phyloP scores from a whole-genome alignment of 2,329 filamentous ascomycete genomes.

The Raffaelea deltoideospora region DNA sequence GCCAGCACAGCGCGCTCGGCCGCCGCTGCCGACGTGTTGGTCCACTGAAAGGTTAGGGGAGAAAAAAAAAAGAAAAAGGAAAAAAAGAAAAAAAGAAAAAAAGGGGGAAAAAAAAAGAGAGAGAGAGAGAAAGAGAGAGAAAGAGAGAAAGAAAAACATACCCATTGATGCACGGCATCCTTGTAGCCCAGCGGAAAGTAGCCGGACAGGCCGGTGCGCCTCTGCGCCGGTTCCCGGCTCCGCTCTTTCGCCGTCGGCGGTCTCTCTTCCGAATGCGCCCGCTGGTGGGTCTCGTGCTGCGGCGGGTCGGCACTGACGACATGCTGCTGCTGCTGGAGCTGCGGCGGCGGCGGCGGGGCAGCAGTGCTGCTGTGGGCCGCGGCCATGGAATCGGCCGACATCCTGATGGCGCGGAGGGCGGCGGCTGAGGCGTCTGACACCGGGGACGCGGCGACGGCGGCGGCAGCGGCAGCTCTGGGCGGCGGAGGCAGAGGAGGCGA shows the following conservation, averaged over 20 bases:
- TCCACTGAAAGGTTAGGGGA: constrained; percentile 54
- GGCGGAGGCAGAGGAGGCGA: constrained; percentile 1
- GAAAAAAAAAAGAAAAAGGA: too few relatives aligned
- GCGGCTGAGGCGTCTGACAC: constrained; percentile 1
- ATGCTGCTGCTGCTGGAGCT: constrained; percentile 1
- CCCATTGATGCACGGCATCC: constrained; percentile 85
- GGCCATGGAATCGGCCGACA: constrained; percentile 6
- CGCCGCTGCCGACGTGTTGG: constrained; percentile 60
- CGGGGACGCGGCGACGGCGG: neutral
- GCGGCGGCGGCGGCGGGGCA: constrained; percentile 6
- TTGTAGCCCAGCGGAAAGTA: constrained; percentile 85
- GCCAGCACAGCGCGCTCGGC: constrained; percentile 83
- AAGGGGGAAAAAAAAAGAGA: too few relatives aligned
- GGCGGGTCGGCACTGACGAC: neutral
- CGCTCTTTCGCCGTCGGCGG: constrained; percentile 3
- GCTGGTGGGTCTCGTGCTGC: neutral
- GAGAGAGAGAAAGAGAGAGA: constrained; percentile 2
- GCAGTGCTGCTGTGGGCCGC: neutral
- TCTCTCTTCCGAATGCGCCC: constrained; percentile 5
- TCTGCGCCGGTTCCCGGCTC: constrained; percentile 4
- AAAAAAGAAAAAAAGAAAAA: too few relatives aligned
- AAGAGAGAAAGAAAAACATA: constrained; percentile 24
- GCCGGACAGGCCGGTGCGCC: constrained; percentile 28
- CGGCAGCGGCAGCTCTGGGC: neutral
- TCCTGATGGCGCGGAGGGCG: constrained; percentile 5